Evolutionary conservation across 23 red algal species (phyloP).

Genomic region (Chondrus crispus): DNA sequence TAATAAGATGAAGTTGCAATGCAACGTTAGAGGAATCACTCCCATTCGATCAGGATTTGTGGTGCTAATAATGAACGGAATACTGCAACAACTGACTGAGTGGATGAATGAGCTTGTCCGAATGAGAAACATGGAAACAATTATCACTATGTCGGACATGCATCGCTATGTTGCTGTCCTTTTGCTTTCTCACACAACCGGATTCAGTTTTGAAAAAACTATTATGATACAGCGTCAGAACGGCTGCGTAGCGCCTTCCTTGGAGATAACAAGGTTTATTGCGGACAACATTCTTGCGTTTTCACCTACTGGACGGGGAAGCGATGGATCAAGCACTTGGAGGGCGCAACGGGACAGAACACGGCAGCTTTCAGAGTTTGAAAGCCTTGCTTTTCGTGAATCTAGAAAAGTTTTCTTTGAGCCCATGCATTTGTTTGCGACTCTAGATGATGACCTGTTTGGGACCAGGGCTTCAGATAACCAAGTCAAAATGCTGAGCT

Average conservation of each 20-base stretch:
- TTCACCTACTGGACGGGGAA: background rate
- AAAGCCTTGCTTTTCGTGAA: constrained; percentile 18
- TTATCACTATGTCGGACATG: background rate
- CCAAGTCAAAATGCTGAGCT: constrained; percentile 22
- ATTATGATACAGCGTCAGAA: background rate
- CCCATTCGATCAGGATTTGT: background rate
- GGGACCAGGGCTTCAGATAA: constrained; percentile 24
- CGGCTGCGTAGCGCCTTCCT: too few relatives aligned
- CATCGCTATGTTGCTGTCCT: background rate
- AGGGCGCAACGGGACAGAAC: background rate
- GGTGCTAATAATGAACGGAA: background rate
- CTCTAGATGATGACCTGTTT: constrained; percentile 13
- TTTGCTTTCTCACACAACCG: background rate
- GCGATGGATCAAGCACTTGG: background rate
- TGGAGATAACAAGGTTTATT: background rate
- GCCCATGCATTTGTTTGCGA: background rate
- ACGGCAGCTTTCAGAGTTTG: constrained; percentile 11
- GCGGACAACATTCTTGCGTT: background rate
- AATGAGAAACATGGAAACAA: background rate
- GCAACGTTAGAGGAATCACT: background rate
- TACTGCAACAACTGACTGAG: background rate
- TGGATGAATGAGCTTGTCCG: background rate
- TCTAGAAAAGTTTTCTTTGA: constrained; percentile 4
- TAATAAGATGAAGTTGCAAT: background rate
- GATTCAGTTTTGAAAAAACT: background rate